Evolutionary conservation across 169 alveolate genomes (phyloP), one percentile per base, ranked within the genome.

Genomic region (Plasmodium reichenowi): DNA sequence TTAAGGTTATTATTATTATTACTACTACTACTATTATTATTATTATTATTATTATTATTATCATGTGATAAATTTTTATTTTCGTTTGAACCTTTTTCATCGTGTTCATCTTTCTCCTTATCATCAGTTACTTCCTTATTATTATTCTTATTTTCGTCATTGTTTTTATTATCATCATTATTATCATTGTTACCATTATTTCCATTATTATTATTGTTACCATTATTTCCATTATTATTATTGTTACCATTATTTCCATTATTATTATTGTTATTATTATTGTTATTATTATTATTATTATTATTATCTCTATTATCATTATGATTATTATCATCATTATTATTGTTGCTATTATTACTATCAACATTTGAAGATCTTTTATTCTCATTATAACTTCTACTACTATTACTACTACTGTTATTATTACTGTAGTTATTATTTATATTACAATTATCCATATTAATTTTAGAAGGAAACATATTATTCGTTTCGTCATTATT

Each of bases 211-310:
- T 45, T 59, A 38, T 74, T 59, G 6, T 20, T n/a, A 20, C 67
- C 45, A 22, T 24, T 72, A 2, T 3, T n/a, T 24, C 20, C 10
- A n/a, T 32, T 43, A 45, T 59, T 26, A 15, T 59, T 60, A 2
- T 45, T 59, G 59, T 74, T 59, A 22, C 20, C n/a, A 20, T 80
- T 58, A 22, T 24, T 72, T 6, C 5, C 15, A 47, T 80, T 68
- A n/a, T 72, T 48, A 47, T 80, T 48, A 15, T 66, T 52, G 26
- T 63, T 20, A 38, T 80, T 68, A 45, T 26, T 58, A 17, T 38
- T 3, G 5, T 17, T 2, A 7, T 60, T 20, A 52, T 15, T 64
- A 5, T 24, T 43, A 47, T 76, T 58, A 2, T 58, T 24, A 9
- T 38, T 76, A 5, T 58, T 56, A 38, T 45, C 52, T 1, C 29